A percentile compares a stretch with the other conserved stretches of the same genome.
These are phyloP conservation scores for Corymbia calophylla DNA, from an alignment of 441 rosid genomes.

Conservation along the genomic window DNA sequence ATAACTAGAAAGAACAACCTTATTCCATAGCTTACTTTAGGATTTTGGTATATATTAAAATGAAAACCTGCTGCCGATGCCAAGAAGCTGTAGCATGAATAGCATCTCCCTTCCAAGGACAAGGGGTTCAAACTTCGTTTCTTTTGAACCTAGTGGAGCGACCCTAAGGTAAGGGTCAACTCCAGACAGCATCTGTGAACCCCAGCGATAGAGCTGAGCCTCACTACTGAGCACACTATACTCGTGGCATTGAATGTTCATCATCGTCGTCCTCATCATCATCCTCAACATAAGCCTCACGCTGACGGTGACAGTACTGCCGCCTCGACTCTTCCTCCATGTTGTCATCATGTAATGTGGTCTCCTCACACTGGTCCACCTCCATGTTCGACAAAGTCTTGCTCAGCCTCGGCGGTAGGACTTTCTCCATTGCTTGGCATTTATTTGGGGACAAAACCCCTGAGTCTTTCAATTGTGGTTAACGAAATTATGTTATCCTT, in stretches of 20 bases:
- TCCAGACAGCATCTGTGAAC: not conserved
- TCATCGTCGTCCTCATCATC: constrained; percentile 29
- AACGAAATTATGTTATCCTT: too few species aligned
- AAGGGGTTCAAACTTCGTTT: not conserved
- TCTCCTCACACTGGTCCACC: constrained; percentile 34
- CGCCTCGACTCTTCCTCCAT: constrained; percentile 22
- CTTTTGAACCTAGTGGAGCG: not conserved
- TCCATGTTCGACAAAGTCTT: constrained; percentile 16
- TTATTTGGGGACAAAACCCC: constrained; percentile 24
- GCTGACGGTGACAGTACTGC: constrained; percentile 16
- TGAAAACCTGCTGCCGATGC: not conserved
- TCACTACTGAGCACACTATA: constrained; percentile 37
- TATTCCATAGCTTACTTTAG: not conserved
- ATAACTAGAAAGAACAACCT: not conserved
- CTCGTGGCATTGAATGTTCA: constrained; percentile 19
- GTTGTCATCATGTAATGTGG: constrained; percentile 29
- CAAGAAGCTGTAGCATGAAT: not conserved
- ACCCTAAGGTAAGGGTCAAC: not conserved
- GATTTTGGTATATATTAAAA: not conserved
- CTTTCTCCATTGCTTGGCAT: constrained; percentile 18
- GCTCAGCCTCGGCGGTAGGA: constrained; percentile 18
- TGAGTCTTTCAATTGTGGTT: not conserved
- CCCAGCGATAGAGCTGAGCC: not conserved
- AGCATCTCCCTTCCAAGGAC: not conserved
- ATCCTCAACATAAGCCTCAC: constrained; percentile 35